phyloP scores from a whole-genome alignment of 2,329 filamentous ascomycete species.

The Leptographium galeiforme region DNA sequence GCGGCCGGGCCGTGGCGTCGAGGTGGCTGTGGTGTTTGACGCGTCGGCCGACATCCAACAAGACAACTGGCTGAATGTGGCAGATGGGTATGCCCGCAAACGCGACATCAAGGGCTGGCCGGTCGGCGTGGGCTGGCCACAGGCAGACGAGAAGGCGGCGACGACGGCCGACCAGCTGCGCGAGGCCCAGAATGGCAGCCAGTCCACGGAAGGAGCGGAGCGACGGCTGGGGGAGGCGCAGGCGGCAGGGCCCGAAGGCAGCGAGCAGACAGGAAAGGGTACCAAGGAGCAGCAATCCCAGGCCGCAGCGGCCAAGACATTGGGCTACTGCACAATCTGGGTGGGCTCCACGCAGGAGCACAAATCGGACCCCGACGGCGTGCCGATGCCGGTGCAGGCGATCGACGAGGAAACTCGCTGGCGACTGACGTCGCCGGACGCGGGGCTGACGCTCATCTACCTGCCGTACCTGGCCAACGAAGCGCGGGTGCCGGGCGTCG shows the following conservation, averaged over 20 bases:
- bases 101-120: conserved; percentile 92
- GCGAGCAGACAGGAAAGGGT: neutral
- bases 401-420: conserved; percentile 53
- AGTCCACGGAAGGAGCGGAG: conserved; percentile 46
- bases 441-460: conserved; percentile 82
- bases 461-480: conserved; percentile 79
- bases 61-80: conserved; percentile 92
- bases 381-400: conserved; percentile 13
- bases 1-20: conserved; percentile 74
- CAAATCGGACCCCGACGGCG: conserved; percentile 36
- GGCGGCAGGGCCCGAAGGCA: conserved; percentile 30
- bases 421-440: conserved; percentile 59
- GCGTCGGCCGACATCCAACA: conserved; percentile 85
- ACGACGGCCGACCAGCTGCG: conserved; percentile 53
- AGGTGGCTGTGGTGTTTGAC: conserved; percentile 86
- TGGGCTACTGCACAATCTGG: conserved; percentile 93
- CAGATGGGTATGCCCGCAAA: conserved; percentile 83
- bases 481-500: conserved; percentile 58
- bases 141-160: conserved; percentile 39
- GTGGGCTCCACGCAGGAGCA: conserved; percentile 73
- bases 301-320: conserved; percentile 36
- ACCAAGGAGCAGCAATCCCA: conserved; percentile 18
- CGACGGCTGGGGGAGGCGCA: conserved; percentile 40
- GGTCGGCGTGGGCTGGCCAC: conserved; percentile 86
- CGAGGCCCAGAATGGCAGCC: conserved; percentile 38